Evolutionary conservation across 2,329 filamentous ascomycete genomes (phyloP), one percentile per base, ranked within the genome.

Genomic region (Cytospora mali): DNA sequence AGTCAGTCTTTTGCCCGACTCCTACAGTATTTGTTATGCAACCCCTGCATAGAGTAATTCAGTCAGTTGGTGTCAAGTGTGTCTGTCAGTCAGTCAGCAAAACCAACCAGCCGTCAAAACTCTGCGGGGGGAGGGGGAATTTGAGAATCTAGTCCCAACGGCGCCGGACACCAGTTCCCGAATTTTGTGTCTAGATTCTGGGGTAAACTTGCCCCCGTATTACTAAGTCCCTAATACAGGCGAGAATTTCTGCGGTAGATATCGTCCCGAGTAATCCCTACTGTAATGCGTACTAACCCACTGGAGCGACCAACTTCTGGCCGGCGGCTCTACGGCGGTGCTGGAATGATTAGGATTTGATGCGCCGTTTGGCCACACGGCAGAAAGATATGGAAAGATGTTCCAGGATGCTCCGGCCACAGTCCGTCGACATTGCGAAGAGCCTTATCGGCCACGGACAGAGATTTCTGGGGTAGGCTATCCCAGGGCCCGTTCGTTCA

Each of bases 381-480:
- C 35, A 39, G n/a, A n/a, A n/a, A n/a, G n/a, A n/a, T n/a, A n/a
- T n/a, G n/a, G n/a, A n/a, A n/a, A n/a, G 35, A 18, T 39, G 35
- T 11, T n/a, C 35, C 35, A 39, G n/a, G 16, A 39, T 39, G 9
- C 4, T 18, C 21, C n/a, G 18, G 42, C n/a, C 42, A 18, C 42
- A 52, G 14, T 3, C 10, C 23, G 33, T 16, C 23, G 33, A n/a
- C 16, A 42, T 59, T 31, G 46, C 57, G 31, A 53, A 52, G 10
- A n/a, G 11, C 7, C 25, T 14, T 18, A 14, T 39, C n/a, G 31
- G 23, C 31, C 4, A 31, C 21, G 46, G 16, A 54, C 48, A 53
- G 56, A 63, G 56, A 63, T 61, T 57, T 58, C 53, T 59, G 55
- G 42, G 33, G 33, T n/a, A 35, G 27, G 33, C 54, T 35, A 16